Evolutionary conservation across 345 rosid species (phyloP).

Genomic region (Garcia nutans): DNA sequence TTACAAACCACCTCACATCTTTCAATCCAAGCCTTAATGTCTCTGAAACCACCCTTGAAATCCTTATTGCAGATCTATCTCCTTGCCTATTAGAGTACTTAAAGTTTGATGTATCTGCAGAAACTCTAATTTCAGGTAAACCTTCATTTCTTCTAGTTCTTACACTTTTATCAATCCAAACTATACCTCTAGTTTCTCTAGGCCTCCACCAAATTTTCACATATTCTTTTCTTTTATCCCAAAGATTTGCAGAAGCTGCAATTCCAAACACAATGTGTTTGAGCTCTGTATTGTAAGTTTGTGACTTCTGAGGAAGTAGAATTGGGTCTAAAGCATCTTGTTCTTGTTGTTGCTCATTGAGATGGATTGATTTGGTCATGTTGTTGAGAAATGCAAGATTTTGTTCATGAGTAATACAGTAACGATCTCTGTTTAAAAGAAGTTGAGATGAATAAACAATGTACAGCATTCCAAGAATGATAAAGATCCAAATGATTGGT

Average conservation of each 20-base stretch:
- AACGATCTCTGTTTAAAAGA: slow-evolving; percentile 30
- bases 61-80: slow-evolving; percentile 67
- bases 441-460: slow-evolving; percentile 52
- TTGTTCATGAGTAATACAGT: slow-evolving; percentile 33
- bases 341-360: slow-evolving; percentile 3
- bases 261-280: slow-evolving; percentile 76
- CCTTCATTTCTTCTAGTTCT: slow-evolving; percentile 36
- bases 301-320: slow-evolving; percentile 16
- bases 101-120: slow-evolving; percentile 58
- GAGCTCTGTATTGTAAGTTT: slow-evolving; percentile 42
- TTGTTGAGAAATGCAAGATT: slow-evolving; percentile 26
- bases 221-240: slow-evolving; percentile 76
- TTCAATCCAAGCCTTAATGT: slow-evolving; percentile 55
- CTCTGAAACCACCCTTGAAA: slow-evolving; percentile 75
- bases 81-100: slow-evolving; percentile 68
- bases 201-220: slow-evolving; percentile 86
- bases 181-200: slow-evolving; percentile 59
- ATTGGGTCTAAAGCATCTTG: slow-evolving; percentile 17
- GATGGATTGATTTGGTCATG: slow-evolving; percentile 26
- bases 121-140: slow-evolving; percentile 65
- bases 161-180: slow-evolving; percentile 67
- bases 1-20: slow-evolving; percentile 78
- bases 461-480: slow-evolving; percentile 44
- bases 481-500: slow-evolving; percentile 45
- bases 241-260: slow-evolving; percentile 60